Base-by-base conservation (phyloP, 2,329 filamentous ascomycete species). In the Phialemoniopsis sp. region DNA sequence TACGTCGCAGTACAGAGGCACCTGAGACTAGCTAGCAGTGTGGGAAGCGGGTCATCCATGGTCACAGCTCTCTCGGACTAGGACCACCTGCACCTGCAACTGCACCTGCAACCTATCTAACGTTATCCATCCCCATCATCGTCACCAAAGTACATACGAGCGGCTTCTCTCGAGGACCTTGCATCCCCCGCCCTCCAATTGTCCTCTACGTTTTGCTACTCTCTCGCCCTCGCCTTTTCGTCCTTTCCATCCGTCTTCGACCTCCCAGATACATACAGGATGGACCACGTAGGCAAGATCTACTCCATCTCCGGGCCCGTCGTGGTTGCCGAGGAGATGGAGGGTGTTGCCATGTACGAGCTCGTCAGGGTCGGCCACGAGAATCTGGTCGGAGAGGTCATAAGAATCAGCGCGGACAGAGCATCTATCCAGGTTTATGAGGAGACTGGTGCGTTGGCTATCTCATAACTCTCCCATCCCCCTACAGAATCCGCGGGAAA, bases 291-390 rank as follows among this genome's bases (percentile, higher is more conserved):
- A 40, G 50, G 50, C 37, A 53, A 51, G 46, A 49, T 53, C 40
- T 53, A 53, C 45, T 53, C 50, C 42, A 45, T 53, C 32, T 50
- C 49, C 34, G 50, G 50, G 52, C 93, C 93, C 60, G 93, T 98
- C 74, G 85, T 98, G 57, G 80, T 98, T 54, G 93, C 91, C 62
- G 91, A 97, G 73, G 84, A 96, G 68, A 95, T 98, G 90, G 89
- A 91, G 60, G 93, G 93, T 66, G 93, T 93, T 78, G 90, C 93
- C 66, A 98, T 98, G 93, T 96, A 97, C 81, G 93, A 98, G 73
- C 77, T 98, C 73, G 89, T 94, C 64, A 86, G 79, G 72, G 91
- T 98, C 55, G 90, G 93, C 55, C 82, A 95, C 61, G 89, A 95
- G 60, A 80, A 85, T 60, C 82, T 98, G 44, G 86, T 95, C 46